A percentile compares a stretch with the other conserved stretches of the same genome.
phyloP scores from a whole-genome alignment of 73 alveolate species.

The Paramecium sonneborni region DNA sequence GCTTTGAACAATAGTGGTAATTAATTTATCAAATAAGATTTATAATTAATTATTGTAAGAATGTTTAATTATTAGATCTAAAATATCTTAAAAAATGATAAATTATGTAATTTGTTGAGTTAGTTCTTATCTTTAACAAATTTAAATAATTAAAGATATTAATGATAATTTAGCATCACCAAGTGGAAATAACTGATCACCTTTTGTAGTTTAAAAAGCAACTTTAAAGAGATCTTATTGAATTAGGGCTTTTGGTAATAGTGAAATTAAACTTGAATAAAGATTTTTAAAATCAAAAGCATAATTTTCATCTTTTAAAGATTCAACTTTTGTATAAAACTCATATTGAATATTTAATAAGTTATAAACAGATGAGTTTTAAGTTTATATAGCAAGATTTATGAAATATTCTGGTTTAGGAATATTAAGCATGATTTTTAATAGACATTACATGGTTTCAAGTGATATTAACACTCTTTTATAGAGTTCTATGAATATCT shows the following conservation, averaged over 20 bases:
- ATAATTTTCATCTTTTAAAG: neutral
- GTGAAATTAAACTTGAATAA: neutral
- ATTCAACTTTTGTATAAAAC: neutral
- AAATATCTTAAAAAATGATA: neutral
- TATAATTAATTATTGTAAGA: neutral
- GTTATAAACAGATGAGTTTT: neutral
- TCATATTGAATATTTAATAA: neutral
- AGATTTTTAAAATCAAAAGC: neutral
- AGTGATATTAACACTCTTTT: neutral
- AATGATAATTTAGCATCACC: constrained; percentile 6
- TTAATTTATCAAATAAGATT: neutral
- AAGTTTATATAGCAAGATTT: neutral
- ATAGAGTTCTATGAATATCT: neutral
- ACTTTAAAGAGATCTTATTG: neutral
- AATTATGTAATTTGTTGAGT: no score
- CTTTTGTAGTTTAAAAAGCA: neutral
- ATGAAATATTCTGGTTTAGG: neutral
- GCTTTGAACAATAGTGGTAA: neutral
- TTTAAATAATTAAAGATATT: neutral
- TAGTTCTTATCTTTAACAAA: neutral
- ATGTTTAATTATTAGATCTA: neutral
- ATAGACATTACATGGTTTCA: neutral
- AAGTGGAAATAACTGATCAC: neutral
- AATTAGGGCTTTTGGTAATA: neutral
- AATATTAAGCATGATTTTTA: neutral